A percentile compares a stretch with the other conserved stretches of the same genome.
These are phyloP conservation scores for Acrodontium crateriforme DNA, from an alignment of 2,329 filamentous ascomycete species.

Conservation along the genomic window DNA sequence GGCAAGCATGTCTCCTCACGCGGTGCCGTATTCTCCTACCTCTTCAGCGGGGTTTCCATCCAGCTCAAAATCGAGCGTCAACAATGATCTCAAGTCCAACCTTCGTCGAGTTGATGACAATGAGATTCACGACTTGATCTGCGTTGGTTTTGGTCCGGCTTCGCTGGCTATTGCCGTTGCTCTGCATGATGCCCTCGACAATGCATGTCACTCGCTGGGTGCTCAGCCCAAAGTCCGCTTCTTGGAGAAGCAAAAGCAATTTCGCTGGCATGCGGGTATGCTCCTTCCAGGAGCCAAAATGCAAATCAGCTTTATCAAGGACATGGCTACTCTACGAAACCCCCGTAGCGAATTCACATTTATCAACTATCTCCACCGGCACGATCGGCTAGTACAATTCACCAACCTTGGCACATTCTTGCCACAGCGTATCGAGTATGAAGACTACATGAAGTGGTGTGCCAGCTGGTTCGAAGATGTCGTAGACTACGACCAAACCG, in stretches of 20 bases:
- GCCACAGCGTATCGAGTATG: constrained; percentile 75
- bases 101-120: constrained; percentile 42
- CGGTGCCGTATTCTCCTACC: too few species aligned
- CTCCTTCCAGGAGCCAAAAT: constrained; percentile 83
- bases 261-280: constrained; percentile 94
- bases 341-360: constrained; percentile 89
- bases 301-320: constrained; percentile 97
- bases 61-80: too few species aligned
- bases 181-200: constrained; percentile 61
- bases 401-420: constrained; percentile 83
- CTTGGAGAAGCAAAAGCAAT: constrained; percentile 68
- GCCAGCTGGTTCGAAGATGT: constrained; percentile 60
- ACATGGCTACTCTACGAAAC: constrained; percentile 78
- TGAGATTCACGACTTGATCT: constrained; percentile 70
- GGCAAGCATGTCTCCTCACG: too few species aligned
- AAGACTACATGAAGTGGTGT: constrained; percentile 93
- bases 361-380: constrained; percentile 78
- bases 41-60: too few species aligned
- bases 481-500: constrained; percentile 67
- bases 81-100: constrained; percentile 17
- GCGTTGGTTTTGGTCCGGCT: constrained; percentile 85
- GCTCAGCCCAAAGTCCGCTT: constrained; percentile 62
- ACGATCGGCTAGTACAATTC: constrained; percentile 74
- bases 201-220: constrained; percentile 20
- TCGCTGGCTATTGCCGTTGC: constrained; percentile 82